Evolutionary conservation across 1,284 basidiomycete genomes (phyloP).

Genomic region (Malassezia yamatoensis): DNA sequence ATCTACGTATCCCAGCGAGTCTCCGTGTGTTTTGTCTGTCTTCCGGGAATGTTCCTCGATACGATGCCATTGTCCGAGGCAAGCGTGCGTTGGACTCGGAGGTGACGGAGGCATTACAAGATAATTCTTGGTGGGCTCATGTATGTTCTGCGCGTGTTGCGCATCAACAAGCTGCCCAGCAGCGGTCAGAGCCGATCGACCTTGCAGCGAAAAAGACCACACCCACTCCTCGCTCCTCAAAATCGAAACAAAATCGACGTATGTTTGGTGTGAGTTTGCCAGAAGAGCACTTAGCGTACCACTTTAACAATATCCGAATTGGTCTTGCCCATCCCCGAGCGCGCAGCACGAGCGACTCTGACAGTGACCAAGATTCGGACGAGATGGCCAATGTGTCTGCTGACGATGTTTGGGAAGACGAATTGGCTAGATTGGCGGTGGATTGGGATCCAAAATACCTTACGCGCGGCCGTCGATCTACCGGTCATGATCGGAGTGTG

Average conservation of each 20-base stretch:
- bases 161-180: constrained; percentile 30
- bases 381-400: neutral
- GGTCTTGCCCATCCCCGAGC: constrained; percentile 44
- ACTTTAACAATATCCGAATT: constrained; percentile 42
- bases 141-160: constrained; percentile 37
- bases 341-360: constrained; percentile 22
- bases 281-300: constrained; percentile 42
- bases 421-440: constrained; percentile 32
- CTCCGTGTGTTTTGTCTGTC: constrained; percentile 44
- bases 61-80: constrained; percentile 41
- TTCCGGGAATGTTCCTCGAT: constrained; percentile 29
- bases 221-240: constrained; percentile 2
- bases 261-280: constrained; percentile 38
- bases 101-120: constrained; percentile 27
- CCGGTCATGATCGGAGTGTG: neutral
- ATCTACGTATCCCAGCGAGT: constrained; percentile 42
- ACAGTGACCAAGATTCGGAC: constrained; percentile 25
- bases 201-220: neutral
- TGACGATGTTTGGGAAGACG: constrained; percentile 22
- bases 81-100: constrained; percentile 22
- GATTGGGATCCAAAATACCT: constrained; percentile 17
- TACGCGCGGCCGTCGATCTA: neutral
- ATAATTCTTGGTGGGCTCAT: constrained; percentile 44
- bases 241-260: constrained; percentile 20
- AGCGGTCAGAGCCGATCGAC: constrained; percentile 21